Evolutionary conservation across 2,329 filamentous ascomycete species (phyloP).

Genomic region (Monosporascus sp.): DNA sequence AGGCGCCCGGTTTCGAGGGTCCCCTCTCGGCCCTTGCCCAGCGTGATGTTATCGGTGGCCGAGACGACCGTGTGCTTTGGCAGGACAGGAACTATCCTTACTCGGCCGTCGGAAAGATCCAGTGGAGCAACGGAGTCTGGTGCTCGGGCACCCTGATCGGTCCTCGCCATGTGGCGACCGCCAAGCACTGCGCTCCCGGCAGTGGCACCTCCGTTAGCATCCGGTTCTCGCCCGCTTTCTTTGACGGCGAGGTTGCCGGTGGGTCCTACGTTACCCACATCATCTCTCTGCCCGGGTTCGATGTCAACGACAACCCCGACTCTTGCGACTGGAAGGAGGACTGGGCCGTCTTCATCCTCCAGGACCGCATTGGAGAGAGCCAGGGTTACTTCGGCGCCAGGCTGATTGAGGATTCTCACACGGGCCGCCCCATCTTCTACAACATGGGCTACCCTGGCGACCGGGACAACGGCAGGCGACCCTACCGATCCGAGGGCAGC

Average conservation of each 20-base stretch:
- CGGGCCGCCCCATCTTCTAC: neutral
- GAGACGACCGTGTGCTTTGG: conserved; percentile 1
- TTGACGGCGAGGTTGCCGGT: conserved; percentile 10
- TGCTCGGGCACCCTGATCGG: conserved; percentile 4
- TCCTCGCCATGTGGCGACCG: conserved; percentile 18
- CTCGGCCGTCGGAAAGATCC: conserved; percentile 1
- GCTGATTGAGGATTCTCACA: neutral
- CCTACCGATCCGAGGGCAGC: conserved; percentile 1
- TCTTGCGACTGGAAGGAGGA: conserved; percentile 14
- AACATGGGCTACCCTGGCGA: conserved; percentile 5
- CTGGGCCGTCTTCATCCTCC: conserved; percentile 18
- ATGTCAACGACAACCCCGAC: neutral
- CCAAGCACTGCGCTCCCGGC: conserved; percentile 15
- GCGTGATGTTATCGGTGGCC: conserved; percentile 1
- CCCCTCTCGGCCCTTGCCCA: neutral
- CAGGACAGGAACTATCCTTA: conserved; percentile 1
- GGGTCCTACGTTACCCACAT: neutral
- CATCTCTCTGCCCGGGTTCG: neutral
- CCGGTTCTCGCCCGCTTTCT: conserved; percentile 14
- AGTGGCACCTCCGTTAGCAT: neutral
- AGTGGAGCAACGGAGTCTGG: conserved; percentile 3
- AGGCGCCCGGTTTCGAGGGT: neutral
- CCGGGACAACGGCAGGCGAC: neutral
- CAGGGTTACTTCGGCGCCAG: conserved; percentile 16
- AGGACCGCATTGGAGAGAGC: conserved; percentile 11